phyloP scores from a whole-genome alignment of 2,329 filamentous ascomycete species.

The Fusarium subtropicale region DNA sequence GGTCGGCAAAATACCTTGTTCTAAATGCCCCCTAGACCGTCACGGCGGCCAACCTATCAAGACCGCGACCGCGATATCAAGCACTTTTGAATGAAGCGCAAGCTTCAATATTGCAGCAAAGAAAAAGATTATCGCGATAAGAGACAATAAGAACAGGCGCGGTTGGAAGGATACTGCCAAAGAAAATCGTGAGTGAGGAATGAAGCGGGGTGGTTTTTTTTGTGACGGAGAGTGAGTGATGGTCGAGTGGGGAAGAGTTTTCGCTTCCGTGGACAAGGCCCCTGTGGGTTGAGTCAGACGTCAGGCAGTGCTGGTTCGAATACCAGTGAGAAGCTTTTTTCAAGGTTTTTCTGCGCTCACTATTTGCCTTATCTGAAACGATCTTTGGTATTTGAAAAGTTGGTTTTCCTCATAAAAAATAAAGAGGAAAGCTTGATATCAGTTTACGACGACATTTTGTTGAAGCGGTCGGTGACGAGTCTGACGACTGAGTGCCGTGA shows the following conservation, averaged over 20 bases:
- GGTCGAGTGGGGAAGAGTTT: constrained; percentile 50
- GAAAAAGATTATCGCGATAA: constrained; percentile 38
- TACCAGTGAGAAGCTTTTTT: constrained; percentile 36
- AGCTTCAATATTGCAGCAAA: neutral
- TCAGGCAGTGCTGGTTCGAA: constrained; percentile 45
- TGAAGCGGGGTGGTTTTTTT: constrained; percentile 43
- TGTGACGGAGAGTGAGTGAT: constrained; percentile 27
- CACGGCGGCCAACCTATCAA: constrained; percentile 15
- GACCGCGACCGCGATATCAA: constrained; percentile 1
- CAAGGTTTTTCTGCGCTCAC: neutral
- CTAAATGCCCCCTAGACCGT: constrained; percentile 30
- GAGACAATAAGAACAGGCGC: constrained; percentile 15
- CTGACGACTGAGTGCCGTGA: constrained; percentile 21
- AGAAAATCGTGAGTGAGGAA: constrained; percentile 41
- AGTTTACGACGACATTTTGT: neutral
- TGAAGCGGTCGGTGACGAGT: constrained; percentile 30
- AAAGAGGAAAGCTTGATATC: neutral
- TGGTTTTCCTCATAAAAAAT: neutral
- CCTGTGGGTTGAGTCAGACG: constrained; percentile 36
- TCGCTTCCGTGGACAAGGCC: constrained; percentile 20
- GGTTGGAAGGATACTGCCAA: constrained; percentile 39
- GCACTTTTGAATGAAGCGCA: neutral
- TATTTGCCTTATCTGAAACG: neutral
- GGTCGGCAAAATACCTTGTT: constrained; percentile 6
- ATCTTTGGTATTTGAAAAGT: neutral